A percentile compares a stretch with the other conserved stretches of the same genome.
Conservation (phyloP, 768 basidiomycete species). For the Amanita fuliginea region DNA sequence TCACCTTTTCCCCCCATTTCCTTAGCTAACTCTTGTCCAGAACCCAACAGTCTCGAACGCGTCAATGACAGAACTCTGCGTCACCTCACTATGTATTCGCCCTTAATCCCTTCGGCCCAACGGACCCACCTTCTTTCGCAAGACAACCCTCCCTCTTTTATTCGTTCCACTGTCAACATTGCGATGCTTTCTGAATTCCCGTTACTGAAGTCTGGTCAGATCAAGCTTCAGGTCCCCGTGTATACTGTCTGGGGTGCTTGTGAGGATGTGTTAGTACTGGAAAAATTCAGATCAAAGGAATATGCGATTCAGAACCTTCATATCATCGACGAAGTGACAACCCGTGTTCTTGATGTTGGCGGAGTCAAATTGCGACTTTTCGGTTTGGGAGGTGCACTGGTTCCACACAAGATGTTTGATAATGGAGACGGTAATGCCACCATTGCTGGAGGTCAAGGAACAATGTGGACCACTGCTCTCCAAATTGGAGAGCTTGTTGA, state of each 20-base stretch:
- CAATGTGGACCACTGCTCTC: slow-evolving; percentile 97
- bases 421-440: slow-evolving; percentile 91
- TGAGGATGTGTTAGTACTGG: slow-evolving; percentile 88
- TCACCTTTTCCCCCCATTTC: slow-evolving; percentile 5
- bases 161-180: slow-evolving; percentile 67
- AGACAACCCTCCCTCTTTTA: slow-evolving; percentile 54
- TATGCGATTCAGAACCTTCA: slow-evolving; percentile 86
- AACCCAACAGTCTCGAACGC: slow-evolving; percentile 68
- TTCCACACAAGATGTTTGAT: slow-evolving; percentile 91
- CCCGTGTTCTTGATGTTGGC: slow-evolving; percentile 81
- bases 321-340: slow-evolving; percentile 93
- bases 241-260: slow-evolving; percentile 97
- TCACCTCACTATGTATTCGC: slow-evolving; percentile 94
- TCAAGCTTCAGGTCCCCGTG: slow-evolving; percentile 87
- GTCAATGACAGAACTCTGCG: slow-evolving; percentile 95
- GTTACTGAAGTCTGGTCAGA: slow-evolving; percentile 76
- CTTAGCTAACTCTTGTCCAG: slow-evolving; percentile 24
- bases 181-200: slow-evolving; percentile 91
- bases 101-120: slow-evolving; percentile 77
- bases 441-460: slow-evolving; percentile 97
- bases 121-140: slow-evolving; percentile 66
- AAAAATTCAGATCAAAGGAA: slow-evolving; percentile 79
- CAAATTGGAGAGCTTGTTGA: slow-evolving; percentile 98
- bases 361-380: slow-evolving; percentile 89
- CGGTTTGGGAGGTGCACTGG: slow-evolving; percentile 93